phyloP scores from a whole-genome alignment of 495 filamentous ascomycete genomes.

The Aspergillus sparsus region DNA sequence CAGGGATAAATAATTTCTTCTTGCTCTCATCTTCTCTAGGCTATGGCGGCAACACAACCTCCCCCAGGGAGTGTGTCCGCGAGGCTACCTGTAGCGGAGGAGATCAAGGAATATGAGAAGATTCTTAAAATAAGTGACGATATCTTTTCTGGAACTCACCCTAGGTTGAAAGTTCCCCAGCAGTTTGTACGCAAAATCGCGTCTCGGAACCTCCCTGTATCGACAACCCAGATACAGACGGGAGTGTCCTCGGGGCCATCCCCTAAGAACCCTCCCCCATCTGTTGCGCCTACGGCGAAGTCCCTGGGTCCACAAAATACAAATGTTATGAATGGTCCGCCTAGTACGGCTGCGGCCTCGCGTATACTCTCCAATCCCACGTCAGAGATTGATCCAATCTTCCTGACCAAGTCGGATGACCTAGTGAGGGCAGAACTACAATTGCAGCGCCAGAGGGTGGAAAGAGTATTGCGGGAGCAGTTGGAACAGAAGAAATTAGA shows the following conservation, averaged over 20 bases:
- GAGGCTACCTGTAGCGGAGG: conserved; percentile 35
- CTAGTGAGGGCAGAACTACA: conserved; percentile 80
- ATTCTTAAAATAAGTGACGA: conserved; percentile 75
- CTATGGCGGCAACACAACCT: conserved; percentile 46
- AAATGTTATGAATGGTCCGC: conserved; percentile 30
- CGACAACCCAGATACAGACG: conserved; percentile 27
- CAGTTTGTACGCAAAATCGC: conserved; percentile 56
- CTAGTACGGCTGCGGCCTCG: conserved; percentile 29
- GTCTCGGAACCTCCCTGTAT: conserved; percentile 33
- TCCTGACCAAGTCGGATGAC: conserved; percentile 82
- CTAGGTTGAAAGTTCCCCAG: conserved; percentile 68
- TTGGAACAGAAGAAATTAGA: conserved; percentile 64
- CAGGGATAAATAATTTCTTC: conserved; percentile 11
- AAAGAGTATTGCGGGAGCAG: conserved; percentile 74
- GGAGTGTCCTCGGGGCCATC: conserved; percentile 26
- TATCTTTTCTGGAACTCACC: conserved; percentile 72
- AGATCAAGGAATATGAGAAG: conserved; percentile 64
- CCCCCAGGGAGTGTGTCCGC: conserved; percentile 35
- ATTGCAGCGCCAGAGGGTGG: conserved; percentile 76
- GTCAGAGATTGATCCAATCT: conserved; percentile 70
- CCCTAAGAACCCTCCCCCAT: conserved; percentile 35
- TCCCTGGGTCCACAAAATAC: conserved; percentile 35
- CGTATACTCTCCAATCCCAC: conserved; percentile 42
- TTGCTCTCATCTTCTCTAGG: conserved; percentile 16
- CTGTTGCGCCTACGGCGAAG: conserved; percentile 28